Percentiles rank a stretch among this genome's conserved stretches.
Conservation (phyloP, 129 eudicot species). For the sunflower (Helianthus annuus) region HanXRQr2.0-SUNRISE NC_035434.2:7886925-7887424, state of each 20-base stretch:
- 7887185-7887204: not conserved
- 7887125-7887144: not conserved
- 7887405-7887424: not conserved
- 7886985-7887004: too few species aligned
- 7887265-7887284: conserved; percentile 4
- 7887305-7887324: not conserved
- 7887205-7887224: not conserved
- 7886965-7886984: too few species aligned
- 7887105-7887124: conserved; percentile 13
- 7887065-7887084: not conserved
- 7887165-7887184: not conserved
- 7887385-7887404: not conserved
- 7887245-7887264: not conserved
- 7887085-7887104: too few species aligned
- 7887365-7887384: too few species aligned
- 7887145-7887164: not conserved
- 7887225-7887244: not conserved
- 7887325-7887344: not conserved
- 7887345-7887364: too few species aligned
- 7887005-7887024: too few species aligned
- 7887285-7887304: conserved; percentile 6
- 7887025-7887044: too few species aligned
- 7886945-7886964: too few species aligned
- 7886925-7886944: too few species aligned
- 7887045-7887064: conserved; percentile 5